Base-by-base conservation (phyloP, 106 monocot genomes). In the Dactylorhiza incarnata region DNA sequence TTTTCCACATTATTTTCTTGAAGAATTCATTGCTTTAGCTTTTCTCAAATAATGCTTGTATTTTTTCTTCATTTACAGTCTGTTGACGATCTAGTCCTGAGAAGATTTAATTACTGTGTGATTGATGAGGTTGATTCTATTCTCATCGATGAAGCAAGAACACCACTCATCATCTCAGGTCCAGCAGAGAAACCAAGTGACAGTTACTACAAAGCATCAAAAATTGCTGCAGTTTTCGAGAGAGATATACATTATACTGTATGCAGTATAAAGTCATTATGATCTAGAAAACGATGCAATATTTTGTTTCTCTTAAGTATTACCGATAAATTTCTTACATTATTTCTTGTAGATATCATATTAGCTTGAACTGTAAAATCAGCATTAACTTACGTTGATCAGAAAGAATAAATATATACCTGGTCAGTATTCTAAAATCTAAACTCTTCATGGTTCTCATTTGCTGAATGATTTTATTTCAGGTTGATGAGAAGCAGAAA, bases 71-170 rank as follows among this genome's bases (percentile, higher is more conserved):
- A 68, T 49, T 51, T 80, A 14, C 88, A 96, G 91, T 93, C 81
- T 74, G 84, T 91, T 78, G 94, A 94, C 72, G 94, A 97, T 68
- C 89, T 91, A 81, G 97, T 97, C 63, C 63, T 94, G 79, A 82
- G 97, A 45, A 78, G 79, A 63, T 97, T 94, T 73, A 94, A 91
- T 76, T 94, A 87, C 74, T 91, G 93, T 86, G 86, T 94, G 61
- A 97, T 94, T 78, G 97, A 97, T 89, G 93, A 97, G 74, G 97
- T 97, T 77, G 93, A 97, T 83, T 97, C 97, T n/a, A 97, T 97
- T 76, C 89, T 97, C 72, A 97, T 97, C 78, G 96, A 97, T 79
- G 96, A 97, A 87, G 96, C 96, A 73, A 88, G 96, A 78, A 97
- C 96, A 71, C 96, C 96, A 48, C 89, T 97, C 67, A 97, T 97